Conservation (phyloP, 1,284 basidiomycete species). For the Cystobasidiaceae sp. region DNA sequence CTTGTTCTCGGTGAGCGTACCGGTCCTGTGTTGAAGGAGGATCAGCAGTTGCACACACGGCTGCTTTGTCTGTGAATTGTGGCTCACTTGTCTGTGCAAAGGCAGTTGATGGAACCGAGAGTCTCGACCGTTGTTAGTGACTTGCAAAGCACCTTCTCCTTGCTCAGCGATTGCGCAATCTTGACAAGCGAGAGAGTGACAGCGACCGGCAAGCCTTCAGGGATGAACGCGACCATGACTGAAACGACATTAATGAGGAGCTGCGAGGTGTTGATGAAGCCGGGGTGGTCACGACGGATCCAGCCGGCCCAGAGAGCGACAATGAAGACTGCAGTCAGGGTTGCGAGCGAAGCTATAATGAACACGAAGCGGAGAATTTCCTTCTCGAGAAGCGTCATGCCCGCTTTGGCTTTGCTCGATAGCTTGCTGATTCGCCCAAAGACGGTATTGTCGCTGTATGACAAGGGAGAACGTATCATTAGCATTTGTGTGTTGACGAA, state of each 20-base stretch:
- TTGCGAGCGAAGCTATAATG: slow-evolving; percentile 51
- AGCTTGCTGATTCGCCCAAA: slow-evolving; percentile 60
- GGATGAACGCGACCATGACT: slow-evolving; percentile 58
- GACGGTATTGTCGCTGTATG: slow-evolving; percentile 55
- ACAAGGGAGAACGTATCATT: slow-evolving; percentile 47
- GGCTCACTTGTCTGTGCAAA: slow-evolving; percentile 56
- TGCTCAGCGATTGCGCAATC: slow-evolving; percentile 47
- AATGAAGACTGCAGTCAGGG: slow-evolving; percentile 51
- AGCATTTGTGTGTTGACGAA: slow-evolving; percentile 52
- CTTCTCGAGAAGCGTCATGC: slow-evolving; percentile 47
- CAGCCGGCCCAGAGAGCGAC: slow-evolving; percentile 58
- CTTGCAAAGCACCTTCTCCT: slow-evolving; percentile 59
- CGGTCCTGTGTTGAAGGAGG: slow-evolving; percentile 49
- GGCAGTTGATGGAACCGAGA: slow-evolving; percentile 56
- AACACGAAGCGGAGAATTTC: slow-evolving; percentile 51
- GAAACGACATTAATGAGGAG: slow-evolving; percentile 60
- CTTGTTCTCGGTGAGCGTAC: slow-evolving; percentile 52
- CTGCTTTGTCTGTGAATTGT: too few species aligned
- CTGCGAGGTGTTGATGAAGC: slow-evolving; percentile 55
- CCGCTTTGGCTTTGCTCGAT: slow-evolving; percentile 53
- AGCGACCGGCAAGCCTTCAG: slow-evolving; percentile 48
- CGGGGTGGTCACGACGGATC: slow-evolving; percentile 52
- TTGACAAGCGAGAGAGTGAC: slow-evolving; percentile 51
- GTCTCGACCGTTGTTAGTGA: slow-evolving; percentile 60
- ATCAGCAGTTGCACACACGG: too few species aligned